Evolutionary conservation across 1,284 basidiomycete genomes (phyloP).

Genomic region (Blastosporella zonata): DNA sequence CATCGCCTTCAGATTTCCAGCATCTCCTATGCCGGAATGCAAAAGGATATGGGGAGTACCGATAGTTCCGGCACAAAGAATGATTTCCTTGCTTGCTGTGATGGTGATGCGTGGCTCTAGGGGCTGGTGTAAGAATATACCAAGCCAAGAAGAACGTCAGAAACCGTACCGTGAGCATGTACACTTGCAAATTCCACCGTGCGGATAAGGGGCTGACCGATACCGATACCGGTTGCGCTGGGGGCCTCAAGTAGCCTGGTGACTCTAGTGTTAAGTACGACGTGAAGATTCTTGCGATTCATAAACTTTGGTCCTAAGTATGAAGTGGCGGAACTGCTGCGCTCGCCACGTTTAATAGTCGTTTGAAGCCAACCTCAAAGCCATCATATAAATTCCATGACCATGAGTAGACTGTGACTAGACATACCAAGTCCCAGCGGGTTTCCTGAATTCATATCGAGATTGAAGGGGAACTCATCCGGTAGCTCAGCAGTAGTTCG

Average conservation of each 20-base stretch:
- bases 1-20: slow-evolving; percentile 10
- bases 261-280: not conserved
- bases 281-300: not conserved
- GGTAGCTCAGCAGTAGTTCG: slow-evolving; percentile 6
- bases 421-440: slow-evolving; percentile 23
- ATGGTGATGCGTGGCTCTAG: slow-evolving; percentile 4
- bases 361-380: slow-evolving; percentile 12
- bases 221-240: not conserved
- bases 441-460: slow-evolving; percentile 30
- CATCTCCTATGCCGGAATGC: slow-evolving; percentile 21
- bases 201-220: not conserved
- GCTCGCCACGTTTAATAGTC: not conserved
- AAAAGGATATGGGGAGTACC: slow-evolving; percentile 14
- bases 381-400: not conserved
- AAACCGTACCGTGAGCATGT: not conserved
- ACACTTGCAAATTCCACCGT: not conserved
- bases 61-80: slow-evolving; percentile 19
- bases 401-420: too few species aligned
- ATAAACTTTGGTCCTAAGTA: not conserved
- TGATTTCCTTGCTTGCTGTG: slow-evolving; percentile 15
- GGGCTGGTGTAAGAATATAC: not conserved
- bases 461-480: slow-evolving; percentile 23
- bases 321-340: not conserved
- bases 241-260: not conserved
- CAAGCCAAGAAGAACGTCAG: not conserved